phyloP scores from a whole-genome alignment of 441 rosid genomes.

The Pelargonium fulgidum region DNA sequence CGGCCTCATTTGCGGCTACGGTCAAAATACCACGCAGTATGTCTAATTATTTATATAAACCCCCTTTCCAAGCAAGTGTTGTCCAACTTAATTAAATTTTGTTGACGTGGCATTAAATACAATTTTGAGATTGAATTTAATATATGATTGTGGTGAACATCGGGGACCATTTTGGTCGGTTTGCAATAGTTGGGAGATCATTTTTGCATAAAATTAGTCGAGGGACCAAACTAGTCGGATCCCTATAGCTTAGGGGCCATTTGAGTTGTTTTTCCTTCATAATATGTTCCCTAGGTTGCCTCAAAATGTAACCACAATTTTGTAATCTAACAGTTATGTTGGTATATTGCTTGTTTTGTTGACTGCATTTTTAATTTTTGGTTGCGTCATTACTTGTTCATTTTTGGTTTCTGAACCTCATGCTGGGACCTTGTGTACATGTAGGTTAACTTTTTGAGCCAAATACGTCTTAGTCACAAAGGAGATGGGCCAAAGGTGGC shows the following conservation, averaged over 20 bases:
- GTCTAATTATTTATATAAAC: slow-evolving; percentile 23
- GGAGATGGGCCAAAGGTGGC: slow-evolving; percentile 92
- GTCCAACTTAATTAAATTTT: neutral
- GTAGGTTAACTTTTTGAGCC: slow-evolving; percentile 92
- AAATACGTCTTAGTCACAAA: slow-evolving; percentile 61
- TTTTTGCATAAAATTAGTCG: too few species aligned
- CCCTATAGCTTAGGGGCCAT: too few species aligned
- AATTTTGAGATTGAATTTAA: too few species aligned
- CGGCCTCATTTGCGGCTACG: slow-evolving; percentile 81
- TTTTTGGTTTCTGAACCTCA: slow-evolving; percentile 8
- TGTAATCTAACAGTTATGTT: neutral
- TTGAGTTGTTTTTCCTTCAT: neutral
- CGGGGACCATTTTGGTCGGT: too few species aligned
- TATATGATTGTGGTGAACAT: too few species aligned
- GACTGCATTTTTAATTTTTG: slow-evolving; percentile 5
- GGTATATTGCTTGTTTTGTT: neutral
- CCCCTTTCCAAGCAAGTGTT: slow-evolving; percentile 2
- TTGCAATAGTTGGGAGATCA: too few species aligned
- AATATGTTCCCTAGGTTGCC: neutral
- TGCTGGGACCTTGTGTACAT: slow-evolving; percentile 14
- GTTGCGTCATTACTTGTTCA: slow-evolving; percentile 12
- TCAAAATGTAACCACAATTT: neutral
- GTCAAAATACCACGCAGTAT: slow-evolving; percentile 85
- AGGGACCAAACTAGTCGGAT: too few species aligned
- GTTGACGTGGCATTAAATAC: too few species aligned